These are phyloP conservation scores for Fusarium keratoplasticum DNA, from an alignment of 2,329 filamentous ascomycete species.

Conservation along the genomic window DNA sequence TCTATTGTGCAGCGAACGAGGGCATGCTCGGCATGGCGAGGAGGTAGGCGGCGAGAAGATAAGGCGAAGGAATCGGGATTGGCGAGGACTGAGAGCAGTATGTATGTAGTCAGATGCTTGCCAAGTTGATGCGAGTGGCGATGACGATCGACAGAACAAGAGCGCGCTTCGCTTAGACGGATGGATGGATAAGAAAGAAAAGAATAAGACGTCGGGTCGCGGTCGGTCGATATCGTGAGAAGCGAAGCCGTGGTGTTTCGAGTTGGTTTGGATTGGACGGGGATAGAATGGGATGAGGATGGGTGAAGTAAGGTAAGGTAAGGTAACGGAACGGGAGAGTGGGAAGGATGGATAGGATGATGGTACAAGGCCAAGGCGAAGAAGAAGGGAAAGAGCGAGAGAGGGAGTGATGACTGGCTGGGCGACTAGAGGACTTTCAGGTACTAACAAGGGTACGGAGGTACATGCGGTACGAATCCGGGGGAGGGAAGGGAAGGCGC, in stretches of 20 bases:
- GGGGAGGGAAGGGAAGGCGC: slow-evolving; percentile 35
- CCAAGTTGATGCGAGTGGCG: slow-evolving; percentile 10
- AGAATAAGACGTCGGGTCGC: slow-evolving; percentile 13
- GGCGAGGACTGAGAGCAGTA: slow-evolving; percentile 12
- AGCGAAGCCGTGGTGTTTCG: slow-evolving; percentile 41
- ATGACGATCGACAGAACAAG: neutral
- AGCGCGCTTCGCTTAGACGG: neutral
- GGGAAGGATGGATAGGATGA: slow-evolving; percentile 38
- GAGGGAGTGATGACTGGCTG: slow-evolving; percentile 38
- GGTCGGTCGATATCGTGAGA: slow-evolving; percentile 39
- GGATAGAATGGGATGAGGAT: slow-evolving; percentile 32
- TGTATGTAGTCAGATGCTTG: slow-evolving; percentile 7
- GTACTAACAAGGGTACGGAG: slow-evolving; percentile 35
- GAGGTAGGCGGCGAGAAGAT: slow-evolving; percentile 19
- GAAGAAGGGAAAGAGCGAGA: slow-evolving; percentile 33
- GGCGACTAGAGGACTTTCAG: slow-evolving; percentile 30
- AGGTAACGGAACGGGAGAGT: slow-evolving; percentile 31
- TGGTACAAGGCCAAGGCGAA: slow-evolving; percentile 38
- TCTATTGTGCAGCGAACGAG: slow-evolving; percentile 48
- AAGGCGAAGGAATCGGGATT: slow-evolving; percentile 30
- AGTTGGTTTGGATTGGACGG: slow-evolving; percentile 31
- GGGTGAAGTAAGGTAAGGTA: slow-evolving; percentile 17
- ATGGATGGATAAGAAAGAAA: slow-evolving; percentile 1
- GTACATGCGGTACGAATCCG: slow-evolving; percentile 39
- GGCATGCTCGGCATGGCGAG: slow-evolving; percentile 48